Conservation (phyloP, 2,329 filamentous ascomycete genomes). For the Phialocephala subalpina region DNA sequence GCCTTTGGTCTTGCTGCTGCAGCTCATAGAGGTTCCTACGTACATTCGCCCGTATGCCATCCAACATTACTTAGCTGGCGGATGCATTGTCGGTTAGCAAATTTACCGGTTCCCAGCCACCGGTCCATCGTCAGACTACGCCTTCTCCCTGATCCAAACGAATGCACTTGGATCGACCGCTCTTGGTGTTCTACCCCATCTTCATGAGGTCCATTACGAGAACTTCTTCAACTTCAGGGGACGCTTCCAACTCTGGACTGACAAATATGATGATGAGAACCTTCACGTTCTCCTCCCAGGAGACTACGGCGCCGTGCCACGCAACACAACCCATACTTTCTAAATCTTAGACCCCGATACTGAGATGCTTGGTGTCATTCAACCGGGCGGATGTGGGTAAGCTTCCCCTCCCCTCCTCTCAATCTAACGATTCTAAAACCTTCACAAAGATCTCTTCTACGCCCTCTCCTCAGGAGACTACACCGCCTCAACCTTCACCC, state of each 20-base stretch:
- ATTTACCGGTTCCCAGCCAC: slow-evolving; percentile 53
- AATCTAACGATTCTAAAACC: not conserved
- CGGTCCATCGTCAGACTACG: slow-evolving; percentile 52
- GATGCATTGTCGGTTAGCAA: slow-evolving; percentile 45
- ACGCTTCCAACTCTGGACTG: slow-evolving; percentile 54
- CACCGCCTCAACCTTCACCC: slow-evolving; percentile 45
- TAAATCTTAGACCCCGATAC: slow-evolving; percentile 56
- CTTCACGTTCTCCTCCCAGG: slow-evolving; percentile 51
- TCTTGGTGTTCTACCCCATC: slow-evolving; percentile 53
- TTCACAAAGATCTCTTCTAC: slow-evolving; percentile 49
- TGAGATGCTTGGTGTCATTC: slow-evolving; percentile 54
- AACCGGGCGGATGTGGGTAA: slow-evolving; percentile 57
- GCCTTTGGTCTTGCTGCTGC: slow-evolving; percentile 5
- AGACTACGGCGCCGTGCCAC: slow-evolving; percentile 55
- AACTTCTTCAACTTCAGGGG: slow-evolving; percentile 56
- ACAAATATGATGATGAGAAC: slow-evolving; percentile 41
- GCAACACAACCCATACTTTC: slow-evolving; percentile 57
- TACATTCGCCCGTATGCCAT: slow-evolving; percentile 38
- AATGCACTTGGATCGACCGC: slow-evolving; percentile 48
- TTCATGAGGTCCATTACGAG: slow-evolving; percentile 53
- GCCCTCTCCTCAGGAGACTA: slow-evolving; percentile 47
- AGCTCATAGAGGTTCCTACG: slow-evolving; percentile 29
- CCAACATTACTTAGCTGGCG: slow-evolving; percentile 37
- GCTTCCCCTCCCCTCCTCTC: slow-evolving; percentile 16
- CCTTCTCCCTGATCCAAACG: slow-evolving; percentile 54